phyloP scores from a whole-genome alignment of 352 stramenopile species.

The Globisporangium acanthophoron region DNA sequence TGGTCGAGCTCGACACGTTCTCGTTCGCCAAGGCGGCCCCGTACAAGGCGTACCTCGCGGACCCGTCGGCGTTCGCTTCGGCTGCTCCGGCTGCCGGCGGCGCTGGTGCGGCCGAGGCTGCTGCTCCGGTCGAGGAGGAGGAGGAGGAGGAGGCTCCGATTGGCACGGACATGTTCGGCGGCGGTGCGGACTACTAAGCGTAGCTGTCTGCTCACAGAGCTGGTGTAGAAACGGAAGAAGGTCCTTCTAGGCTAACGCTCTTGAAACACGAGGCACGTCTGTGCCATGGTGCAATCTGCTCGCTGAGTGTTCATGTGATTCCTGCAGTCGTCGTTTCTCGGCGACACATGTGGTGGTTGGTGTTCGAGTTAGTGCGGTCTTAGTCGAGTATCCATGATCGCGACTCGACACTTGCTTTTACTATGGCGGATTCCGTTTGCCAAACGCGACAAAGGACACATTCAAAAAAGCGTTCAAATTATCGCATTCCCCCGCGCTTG shows the following conservation, averaged over 20 bases:
- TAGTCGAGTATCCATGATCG: background rate
- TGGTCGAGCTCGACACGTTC: slow-evolving; percentile 94
- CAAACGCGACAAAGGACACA: background rate
- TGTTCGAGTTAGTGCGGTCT: background rate
- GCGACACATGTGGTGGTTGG: background rate
- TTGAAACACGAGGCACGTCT: slow-evolving; percentile 11
- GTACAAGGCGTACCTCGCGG: slow-evolving; percentile 95
- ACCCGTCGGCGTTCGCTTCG: slow-evolving; percentile 92
- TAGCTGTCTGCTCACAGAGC: slow-evolving; percentile 1
- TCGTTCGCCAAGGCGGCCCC: slow-evolving; percentile 97
- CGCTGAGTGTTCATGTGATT: background rate
- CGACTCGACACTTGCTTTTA: background rate
- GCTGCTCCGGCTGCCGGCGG: slow-evolving; percentile 76
- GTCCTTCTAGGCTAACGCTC: slow-evolving; percentile 8
- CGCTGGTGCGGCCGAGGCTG: slow-evolving; percentile 51
- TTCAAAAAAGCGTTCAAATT: slow-evolving; percentile 6
- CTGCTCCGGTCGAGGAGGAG: slow-evolving; percentile 58
- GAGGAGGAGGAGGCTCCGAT: slow-evolving; percentile 80
- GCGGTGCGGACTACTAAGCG: slow-evolving; percentile 66
- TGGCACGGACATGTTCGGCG: slow-evolving; percentile 87
- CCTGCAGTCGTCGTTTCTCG: too few species aligned
- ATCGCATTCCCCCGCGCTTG: slow-evolving; percentile 1
- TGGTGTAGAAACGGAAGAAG: background rate
- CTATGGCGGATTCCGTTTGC: background rate
- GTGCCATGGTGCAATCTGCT: slow-evolving; percentile 11